These are phyloP conservation scores for Apiospora rasikravindrae DNA, from an alignment of 2,329 filamentous ascomycete genomes.

Conservation along the genomic window DNA sequence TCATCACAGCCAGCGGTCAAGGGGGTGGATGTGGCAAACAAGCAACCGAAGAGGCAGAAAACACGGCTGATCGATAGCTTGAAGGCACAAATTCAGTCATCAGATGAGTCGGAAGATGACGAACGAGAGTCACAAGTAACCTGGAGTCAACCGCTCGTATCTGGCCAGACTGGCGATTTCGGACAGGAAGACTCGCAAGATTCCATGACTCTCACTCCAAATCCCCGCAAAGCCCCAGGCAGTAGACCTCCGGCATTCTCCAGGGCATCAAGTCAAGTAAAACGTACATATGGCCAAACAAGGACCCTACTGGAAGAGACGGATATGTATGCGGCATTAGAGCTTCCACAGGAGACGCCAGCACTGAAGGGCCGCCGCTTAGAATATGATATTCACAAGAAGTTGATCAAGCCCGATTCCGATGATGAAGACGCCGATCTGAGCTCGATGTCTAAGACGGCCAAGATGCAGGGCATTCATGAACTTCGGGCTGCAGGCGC, in stretches of 20 bases:
- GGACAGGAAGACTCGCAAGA: conserved; percentile 31
- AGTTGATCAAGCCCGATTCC: conserved; percentile 31
- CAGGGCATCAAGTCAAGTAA: conserved; percentile 37
- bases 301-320: conserved; percentile 38
- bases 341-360: conserved; percentile 32
- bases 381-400: conserved; percentile 37
- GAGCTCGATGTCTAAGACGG: conserved; percentile 45
- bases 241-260: conserved; percentile 28
- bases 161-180: conserved; percentile 30
- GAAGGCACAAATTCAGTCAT: conserved; percentile 35
- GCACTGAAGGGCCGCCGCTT: conserved; percentile 37
- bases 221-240: conserved; percentile 27
- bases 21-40: background rate
- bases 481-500: conserved; percentile 70
- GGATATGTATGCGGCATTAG: conserved; percentile 35
- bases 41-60: conserved; percentile 32
- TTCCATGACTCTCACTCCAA: conserved; percentile 32
- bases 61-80: conserved; percentile 37
- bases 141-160: conserved; percentile 27
- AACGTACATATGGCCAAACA: conserved; percentile 40
- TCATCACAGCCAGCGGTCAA: conserved; percentile 20
- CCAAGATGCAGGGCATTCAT: conserved; percentile 66
- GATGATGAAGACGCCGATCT: conserved; percentile 51
- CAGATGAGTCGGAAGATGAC: conserved; percentile 22
- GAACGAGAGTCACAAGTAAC: conserved; percentile 28